Evolutionary conservation across 2,329 filamentous ascomycete species (phyloP).

Genomic region (Chaetomiaceae sp.): DNA sequence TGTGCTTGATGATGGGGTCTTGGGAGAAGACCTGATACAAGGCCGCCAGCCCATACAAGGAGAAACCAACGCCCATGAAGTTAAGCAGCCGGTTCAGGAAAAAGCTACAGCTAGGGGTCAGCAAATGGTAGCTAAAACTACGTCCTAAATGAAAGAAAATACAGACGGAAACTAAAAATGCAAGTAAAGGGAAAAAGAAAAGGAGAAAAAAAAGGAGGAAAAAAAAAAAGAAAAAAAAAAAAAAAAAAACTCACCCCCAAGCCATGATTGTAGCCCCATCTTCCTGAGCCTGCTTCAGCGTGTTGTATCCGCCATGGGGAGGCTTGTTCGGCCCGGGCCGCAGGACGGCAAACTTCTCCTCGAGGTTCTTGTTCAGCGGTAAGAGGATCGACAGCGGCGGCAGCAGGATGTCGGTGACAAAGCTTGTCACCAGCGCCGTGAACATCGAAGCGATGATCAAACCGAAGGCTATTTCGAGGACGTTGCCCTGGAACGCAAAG

Average conservation of each 20-base stretch:
- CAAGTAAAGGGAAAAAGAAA: too few relatives aligned
- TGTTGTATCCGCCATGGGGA: constrained; percentile 59
- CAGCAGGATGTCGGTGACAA: constrained; percentile 66
- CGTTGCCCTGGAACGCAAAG: constrained; percentile 70
- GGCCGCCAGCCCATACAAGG: constrained; percentile 60
- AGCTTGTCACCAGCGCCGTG: constrained; percentile 65
- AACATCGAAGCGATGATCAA: constrained; percentile 69
- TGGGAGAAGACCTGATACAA: constrained; percentile 57
- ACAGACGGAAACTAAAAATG: too few relatives aligned
- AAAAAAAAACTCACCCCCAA: constrained; percentile 52
- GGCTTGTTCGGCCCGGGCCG: constrained; percentile 52
- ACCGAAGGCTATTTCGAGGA: constrained; percentile 70
- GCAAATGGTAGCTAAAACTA: too few relatives aligned
- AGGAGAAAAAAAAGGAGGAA: too few relatives aligned
- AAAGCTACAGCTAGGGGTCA: constrained; percentile 35
- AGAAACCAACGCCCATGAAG: constrained; percentile 61
- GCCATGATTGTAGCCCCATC: constrained; percentile 70
- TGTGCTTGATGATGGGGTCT: constrained; percentile 68
- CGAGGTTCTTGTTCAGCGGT: constrained; percentile 65
- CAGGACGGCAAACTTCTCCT: constrained; percentile 69
- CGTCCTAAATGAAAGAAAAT: too few relatives aligned
- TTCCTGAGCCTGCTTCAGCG: constrained; percentile 61
- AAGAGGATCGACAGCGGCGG: constrained; percentile 65
- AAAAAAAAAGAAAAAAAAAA: background rate
- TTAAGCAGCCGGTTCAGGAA: constrained; percentile 63